Conservation (phyloP, 257 asterid genomes). For the Phtheirospermum japonicum region DNA sequence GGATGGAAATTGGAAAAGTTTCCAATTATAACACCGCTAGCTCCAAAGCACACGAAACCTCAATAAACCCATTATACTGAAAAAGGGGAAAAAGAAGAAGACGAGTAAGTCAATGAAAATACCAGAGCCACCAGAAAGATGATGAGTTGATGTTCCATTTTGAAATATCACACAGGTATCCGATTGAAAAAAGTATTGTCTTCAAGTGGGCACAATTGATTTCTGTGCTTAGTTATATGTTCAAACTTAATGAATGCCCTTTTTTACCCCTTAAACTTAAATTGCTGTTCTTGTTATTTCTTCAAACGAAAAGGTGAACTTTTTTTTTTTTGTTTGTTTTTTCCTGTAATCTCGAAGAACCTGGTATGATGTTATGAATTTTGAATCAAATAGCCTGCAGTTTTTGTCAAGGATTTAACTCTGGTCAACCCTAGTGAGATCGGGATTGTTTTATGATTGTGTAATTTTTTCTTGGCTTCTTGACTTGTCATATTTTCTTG, state of each 20-base stretch:
- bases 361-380: too few relatives aligned
- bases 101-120: background rate
- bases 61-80: background rate
- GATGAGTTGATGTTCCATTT: constrained; percentile 19
- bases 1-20: background rate
- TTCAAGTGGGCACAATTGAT: constrained; percentile 19
- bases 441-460: too few relatives aligned
- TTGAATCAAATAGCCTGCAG: too few relatives aligned
- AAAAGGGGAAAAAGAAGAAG: background rate
- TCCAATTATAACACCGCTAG: constrained; percentile 5
- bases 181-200: background rate
- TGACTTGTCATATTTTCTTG: too few relatives aligned
- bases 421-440: too few relatives aligned
- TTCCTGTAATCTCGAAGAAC: too few relatives aligned
- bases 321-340: too few relatives aligned
- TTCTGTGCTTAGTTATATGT: constrained; percentile 12
- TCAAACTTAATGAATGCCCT: constrained; percentile 14
- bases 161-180: constrained; percentile 19
- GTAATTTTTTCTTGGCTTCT: too few relatives aligned
- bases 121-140: background rate
- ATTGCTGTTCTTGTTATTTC: too few relatives aligned
- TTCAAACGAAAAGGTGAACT: too few relatives aligned
- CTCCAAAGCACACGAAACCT: constrained; percentile 3
- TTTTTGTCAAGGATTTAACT: too few relatives aligned
- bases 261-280: background rate